These are phyloP conservation scores for Cryptosporidium xiaoi DNA, from an alignment of 169 alveolate genomes.

Conservation along the genomic window DNA sequence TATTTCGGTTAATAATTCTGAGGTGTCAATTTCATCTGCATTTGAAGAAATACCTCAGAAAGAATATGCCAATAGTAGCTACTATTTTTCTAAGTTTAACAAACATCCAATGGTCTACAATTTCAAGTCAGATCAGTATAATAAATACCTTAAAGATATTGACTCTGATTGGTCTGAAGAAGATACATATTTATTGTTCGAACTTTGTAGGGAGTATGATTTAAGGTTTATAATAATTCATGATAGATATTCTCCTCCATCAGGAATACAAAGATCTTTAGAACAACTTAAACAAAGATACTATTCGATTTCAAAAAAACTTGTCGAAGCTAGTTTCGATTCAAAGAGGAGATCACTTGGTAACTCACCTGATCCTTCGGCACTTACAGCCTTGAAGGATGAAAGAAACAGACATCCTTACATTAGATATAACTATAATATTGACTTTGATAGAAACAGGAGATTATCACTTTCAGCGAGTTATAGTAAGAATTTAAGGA, in stretches of 20 bases:
- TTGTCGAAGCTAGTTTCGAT: slow-evolving; percentile 83
- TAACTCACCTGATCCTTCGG: slow-evolving; percentile 82
- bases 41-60: slow-evolving; percentile 4
- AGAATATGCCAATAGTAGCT: neutral
- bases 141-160: slow-evolving; percentile 44
- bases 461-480: slow-evolving; percentile 60
- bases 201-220: slow-evolving; percentile 87
- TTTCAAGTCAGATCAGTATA: slow-evolving; percentile 58
- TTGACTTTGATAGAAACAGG: slow-evolving; percentile 86
- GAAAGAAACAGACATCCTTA: slow-evolving; percentile 85
- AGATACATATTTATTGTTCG: slow-evolving; percentile 85
- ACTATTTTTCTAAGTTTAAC: slow-evolving; percentile 57
- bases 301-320: slow-evolving; percentile 84
- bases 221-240: slow-evolving; percentile 84
- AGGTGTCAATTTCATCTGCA: neutral
- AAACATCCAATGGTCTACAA: slow-evolving; percentile 38
- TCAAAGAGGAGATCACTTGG: slow-evolving; percentile 84
- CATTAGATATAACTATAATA: slow-evolving; percentile 82
- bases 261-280: slow-evolving; percentile 76
- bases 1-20: neutral
- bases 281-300: slow-evolving; percentile 87
- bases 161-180: slow-evolving; percentile 84
- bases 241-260: slow-evolving; percentile 82
- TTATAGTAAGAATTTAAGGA: slow-evolving; percentile 7
- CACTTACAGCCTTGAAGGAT: slow-evolving; percentile 81